These are phyloP conservation scores for Kokia cookei DNA, from an alignment of 441 rosid genomes.

Conservation along the genomic window DNA sequence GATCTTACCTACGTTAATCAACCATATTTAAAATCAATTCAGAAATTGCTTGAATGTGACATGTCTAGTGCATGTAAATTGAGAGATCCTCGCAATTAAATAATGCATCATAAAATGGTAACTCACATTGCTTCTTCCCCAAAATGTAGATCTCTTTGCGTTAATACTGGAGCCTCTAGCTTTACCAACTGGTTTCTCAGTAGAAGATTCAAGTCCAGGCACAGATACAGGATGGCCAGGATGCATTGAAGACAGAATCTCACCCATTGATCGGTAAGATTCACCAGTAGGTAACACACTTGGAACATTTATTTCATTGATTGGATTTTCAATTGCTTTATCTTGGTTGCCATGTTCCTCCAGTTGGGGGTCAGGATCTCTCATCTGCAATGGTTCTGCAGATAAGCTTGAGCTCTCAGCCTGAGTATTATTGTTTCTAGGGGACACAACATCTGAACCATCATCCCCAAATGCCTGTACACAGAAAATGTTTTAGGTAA, in stretches of 20 bases:
- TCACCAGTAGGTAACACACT: conserved; percentile 41
- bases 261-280: conserved; percentile 72
- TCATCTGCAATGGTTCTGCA: conserved; percentile 35
- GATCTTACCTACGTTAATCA: not conserved
- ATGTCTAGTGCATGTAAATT: conserved; percentile 7
- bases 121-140: conserved; percentile 93
- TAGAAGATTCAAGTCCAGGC: conserved; percentile 54
- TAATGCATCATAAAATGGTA: conserved; percentile 9
- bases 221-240: conserved; percentile 46
- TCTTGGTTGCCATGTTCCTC: conserved; percentile 55
- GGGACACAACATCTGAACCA: conserved; percentile 73
- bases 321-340: conserved; percentile 48
- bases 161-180: conserved; percentile 51
- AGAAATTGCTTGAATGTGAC: not conserved
- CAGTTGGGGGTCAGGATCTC: conserved; percentile 39
- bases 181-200: conserved; percentile 60
- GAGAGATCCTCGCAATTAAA: conserved; percentile 6
- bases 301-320: conserved; percentile 41
- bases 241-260: conserved; percentile 57
- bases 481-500: not conserved
- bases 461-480: conserved; percentile 84
- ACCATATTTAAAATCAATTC: not conserved
- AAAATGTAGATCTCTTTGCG: conserved; percentile 67
- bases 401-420: conserved; percentile 43
- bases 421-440: conserved; percentile 40